Percentiles rank a stretch among this genome's conserved stretches.
phyloP scores from a whole-genome alignment of 805 yeast genomes.

The Yamadazyma ubonensis region DNA sequence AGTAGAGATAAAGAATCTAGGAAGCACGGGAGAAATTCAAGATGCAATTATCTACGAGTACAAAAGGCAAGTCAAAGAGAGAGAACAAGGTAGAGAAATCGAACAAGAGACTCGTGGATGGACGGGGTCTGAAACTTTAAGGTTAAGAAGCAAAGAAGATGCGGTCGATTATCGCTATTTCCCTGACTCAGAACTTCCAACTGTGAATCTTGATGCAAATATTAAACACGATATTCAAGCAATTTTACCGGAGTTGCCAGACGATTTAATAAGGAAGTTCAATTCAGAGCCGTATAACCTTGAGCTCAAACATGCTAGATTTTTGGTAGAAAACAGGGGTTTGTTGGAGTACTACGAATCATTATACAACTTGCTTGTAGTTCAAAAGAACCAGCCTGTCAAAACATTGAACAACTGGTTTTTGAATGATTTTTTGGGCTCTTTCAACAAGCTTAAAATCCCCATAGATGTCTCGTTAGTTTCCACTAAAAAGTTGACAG shows the following conservation, averaged over 20 bases:
- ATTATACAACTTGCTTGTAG: conserved; percentile 31
- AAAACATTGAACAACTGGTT: conserved; percentile 72
- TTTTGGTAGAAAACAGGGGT: conserved; percentile 51
- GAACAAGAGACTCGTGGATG: conserved; percentile 83
- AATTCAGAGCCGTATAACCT: conserved; percentile 51
- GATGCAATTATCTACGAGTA: conserved; percentile 76
- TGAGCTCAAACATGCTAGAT: conserved; percentile 71
- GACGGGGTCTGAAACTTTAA: conserved; percentile 72
- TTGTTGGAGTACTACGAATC: conserved; percentile 53
- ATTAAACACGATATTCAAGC: conserved; percentile 43
- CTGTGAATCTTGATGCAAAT: conserved; percentile 44
- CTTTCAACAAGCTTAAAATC: conserved; percentile 51
- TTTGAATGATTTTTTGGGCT: conserved; percentile 76
- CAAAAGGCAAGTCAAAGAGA: conserved; percentile 57
- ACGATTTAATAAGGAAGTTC: conserved; percentile 49
- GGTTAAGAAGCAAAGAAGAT: conserved; percentile 73
- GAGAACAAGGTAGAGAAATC: conserved; percentile 29
- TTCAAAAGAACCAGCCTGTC: conserved; percentile 19
- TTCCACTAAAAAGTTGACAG: conserved; percentile 48
- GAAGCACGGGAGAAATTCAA: conserved; percentile 76
- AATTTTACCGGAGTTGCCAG: conserved; percentile 61
- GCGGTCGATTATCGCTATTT: conserved; percentile 87
- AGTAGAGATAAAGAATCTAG: conserved; percentile 86
- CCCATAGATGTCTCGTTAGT: conserved; percentile 27
- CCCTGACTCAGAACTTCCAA: conserved; percentile 90